Conservation (phyloP, 2,329 filamentous ascomycete species). For the Diplodia corticola region DNA sequence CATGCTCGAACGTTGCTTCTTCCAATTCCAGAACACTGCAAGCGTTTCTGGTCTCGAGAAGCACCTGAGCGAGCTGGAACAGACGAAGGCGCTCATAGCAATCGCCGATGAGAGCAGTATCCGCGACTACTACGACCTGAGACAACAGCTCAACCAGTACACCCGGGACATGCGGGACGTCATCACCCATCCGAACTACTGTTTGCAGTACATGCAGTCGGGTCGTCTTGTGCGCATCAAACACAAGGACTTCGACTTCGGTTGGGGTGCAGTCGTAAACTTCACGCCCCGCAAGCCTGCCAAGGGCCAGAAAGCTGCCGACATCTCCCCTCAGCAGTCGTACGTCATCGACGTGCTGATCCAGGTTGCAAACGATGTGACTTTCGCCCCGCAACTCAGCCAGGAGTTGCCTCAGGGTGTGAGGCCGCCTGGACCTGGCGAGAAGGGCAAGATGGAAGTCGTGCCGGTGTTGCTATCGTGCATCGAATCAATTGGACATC, state of each 20-base stretch:
- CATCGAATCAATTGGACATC: constrained; percentile 79
- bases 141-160: constrained; percentile 79
- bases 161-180: constrained; percentile 87
- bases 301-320: constrained; percentile 66
- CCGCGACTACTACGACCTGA: constrained; percentile 90
- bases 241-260: constrained; percentile 78
- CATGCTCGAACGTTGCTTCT: constrained; percentile 98
- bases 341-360: constrained; percentile 83
- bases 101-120: constrained; percentile 87
- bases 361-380: constrained; percentile 56
- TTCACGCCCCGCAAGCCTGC: constrained; percentile 64
- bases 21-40: constrained; percentile 94
- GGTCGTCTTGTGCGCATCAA: constrained; percentile 89
- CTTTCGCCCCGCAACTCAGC: constrained; percentile 59
- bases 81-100: constrained; percentile 67
- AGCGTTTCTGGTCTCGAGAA: constrained; percentile 82
- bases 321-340: constrained; percentile 71
- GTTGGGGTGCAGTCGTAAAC: constrained; percentile 88
- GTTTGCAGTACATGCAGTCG: constrained; percentile 77
- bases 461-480: constrained; percentile 85
- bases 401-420: constrained; percentile 66
- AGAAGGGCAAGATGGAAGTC: constrained; percentile 72
- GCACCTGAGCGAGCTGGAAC: constrained; percentile 74
- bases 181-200: constrained; percentile 88
- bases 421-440: constrained; percentile 60